Conservation (phyloP, 73 alveolate genomes). For the Tetrahymena malaccensis region DNA sequence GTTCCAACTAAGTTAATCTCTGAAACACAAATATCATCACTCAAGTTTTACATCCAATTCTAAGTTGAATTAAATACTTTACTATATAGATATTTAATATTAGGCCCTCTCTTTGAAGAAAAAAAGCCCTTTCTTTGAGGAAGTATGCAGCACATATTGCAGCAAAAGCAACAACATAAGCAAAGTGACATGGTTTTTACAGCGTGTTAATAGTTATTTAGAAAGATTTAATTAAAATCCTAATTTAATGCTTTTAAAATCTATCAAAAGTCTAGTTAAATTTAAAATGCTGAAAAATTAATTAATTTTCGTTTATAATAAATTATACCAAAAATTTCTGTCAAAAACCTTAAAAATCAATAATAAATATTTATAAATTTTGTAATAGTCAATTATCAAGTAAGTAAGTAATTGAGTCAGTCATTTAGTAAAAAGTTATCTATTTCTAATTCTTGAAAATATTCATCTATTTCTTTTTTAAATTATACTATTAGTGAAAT, state of each 20-base stretch:
- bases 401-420: background rate
- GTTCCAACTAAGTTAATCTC: background rate
- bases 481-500: background rate
- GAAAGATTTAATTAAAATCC: background rate
- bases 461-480: background rate
- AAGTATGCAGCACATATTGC: background rate
- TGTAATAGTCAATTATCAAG: no score
- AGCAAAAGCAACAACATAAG: background rate
- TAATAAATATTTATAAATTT: no score
- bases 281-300: background rate
- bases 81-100: background rate
- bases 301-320: no score
- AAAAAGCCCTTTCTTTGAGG: background rate
- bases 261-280: background rate
- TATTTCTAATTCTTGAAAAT: background rate
- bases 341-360: background rate
- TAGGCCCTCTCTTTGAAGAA: background rate
- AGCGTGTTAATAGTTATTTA: no score
- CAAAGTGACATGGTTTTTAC: background rate
- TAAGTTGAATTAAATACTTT: background rate
- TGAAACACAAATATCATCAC: background rate
- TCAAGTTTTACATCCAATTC: background rate
- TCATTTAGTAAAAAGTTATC: background rate
- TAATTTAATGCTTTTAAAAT: no score
- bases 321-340: background rate